Conservation (phyloP, 805 yeast species). For the Tetrapisispora pingtungensis region DNA sequence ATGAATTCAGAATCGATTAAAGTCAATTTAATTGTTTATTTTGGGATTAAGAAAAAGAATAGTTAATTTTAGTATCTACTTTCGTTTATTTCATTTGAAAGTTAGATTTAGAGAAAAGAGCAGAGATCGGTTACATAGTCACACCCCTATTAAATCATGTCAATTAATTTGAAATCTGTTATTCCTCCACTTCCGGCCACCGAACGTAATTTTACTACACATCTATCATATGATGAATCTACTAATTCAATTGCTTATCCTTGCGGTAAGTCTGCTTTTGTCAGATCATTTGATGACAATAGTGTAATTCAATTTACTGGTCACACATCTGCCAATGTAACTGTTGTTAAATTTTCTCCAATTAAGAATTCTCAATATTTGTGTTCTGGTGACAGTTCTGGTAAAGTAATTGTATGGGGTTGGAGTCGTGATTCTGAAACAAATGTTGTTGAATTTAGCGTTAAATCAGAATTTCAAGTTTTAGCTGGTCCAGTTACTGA, state of each 20-base stretch:
- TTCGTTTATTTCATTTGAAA: no score
- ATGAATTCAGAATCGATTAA: no score
- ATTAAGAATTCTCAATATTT: constrained; percentile 63
- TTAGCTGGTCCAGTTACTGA: constrained; percentile 74
- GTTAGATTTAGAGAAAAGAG: no score
- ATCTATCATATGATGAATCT: constrained; percentile 61
- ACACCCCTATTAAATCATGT: constrained; percentile 1
- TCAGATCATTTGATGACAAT: constrained; percentile 49
- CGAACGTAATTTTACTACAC: constrained; percentile 54
- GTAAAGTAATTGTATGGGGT: constrained; percentile 86
- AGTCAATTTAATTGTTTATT: no score
- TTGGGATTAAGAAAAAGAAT: no score
- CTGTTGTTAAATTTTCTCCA: constrained; percentile 82
- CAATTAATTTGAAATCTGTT: constrained; percentile 24
- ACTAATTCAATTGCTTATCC: constrained; percentile 71
- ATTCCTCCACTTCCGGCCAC: constrained; percentile 80
- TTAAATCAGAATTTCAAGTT: constrained; percentile 75
- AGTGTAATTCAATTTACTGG: constrained; percentile 52
- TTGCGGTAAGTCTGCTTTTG: constrained; percentile 65
- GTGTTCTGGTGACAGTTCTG: constrained; percentile 89
- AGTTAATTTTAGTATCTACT: no score
- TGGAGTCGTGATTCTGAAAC: constrained; percentile 33
- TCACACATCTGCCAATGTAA: constrained; percentile 55
- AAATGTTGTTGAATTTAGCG: constrained; percentile 34
- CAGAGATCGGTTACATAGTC: background rate